Percentiles rank a stretch among this genome's conserved stretches.
Evolutionary conservation across 768 basidiomycete species (phyloP).

Genomic region (Ramaria rubella): DNA sequence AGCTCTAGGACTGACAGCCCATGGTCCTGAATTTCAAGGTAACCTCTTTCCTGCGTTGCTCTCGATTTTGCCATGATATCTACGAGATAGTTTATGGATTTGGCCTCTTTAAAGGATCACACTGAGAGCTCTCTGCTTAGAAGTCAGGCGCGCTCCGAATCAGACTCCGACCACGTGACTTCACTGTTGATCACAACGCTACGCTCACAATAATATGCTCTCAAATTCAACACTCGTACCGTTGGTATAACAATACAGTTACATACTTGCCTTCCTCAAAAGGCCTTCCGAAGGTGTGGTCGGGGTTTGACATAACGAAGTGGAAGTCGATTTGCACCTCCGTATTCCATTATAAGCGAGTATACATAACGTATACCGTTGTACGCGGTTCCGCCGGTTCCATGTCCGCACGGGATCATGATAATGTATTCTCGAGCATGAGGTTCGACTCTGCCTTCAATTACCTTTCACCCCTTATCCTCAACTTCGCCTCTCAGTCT

Average conservation of each 20-base stretch:
- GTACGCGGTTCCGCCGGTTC: too few species aligned
- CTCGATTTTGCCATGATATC: neutral
- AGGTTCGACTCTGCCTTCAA: neutral
- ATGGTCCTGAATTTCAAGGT: conserved; percentile 73
- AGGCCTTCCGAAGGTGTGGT: too few species aligned
- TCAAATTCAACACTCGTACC: too few species aligned
- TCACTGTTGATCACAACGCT: too few species aligned
- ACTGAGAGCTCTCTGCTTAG: neutral
- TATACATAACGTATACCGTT: too few species aligned
- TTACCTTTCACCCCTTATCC: neutral
- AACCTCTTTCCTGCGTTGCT: conserved; percentile 43
- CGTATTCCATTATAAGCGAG: too few species aligned
- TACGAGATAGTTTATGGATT: neutral
- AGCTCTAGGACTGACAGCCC: conserved; percentile 47
- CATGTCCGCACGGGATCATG: neutral
- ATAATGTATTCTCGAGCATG: neutral
- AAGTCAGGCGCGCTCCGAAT: neutral
- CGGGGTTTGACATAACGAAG: too few species aligned
- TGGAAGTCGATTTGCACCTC: too few species aligned
- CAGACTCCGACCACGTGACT: neutral
- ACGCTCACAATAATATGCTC: too few species aligned
- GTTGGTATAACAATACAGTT: too few species aligned
- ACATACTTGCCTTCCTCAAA: too few species aligned
- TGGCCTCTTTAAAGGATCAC: neutral
- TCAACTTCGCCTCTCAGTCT: neutral